phyloP scores from a whole-genome alignment of 2,329 filamentous ascomycete species.

The Cordyceps cicadae region DNA sequence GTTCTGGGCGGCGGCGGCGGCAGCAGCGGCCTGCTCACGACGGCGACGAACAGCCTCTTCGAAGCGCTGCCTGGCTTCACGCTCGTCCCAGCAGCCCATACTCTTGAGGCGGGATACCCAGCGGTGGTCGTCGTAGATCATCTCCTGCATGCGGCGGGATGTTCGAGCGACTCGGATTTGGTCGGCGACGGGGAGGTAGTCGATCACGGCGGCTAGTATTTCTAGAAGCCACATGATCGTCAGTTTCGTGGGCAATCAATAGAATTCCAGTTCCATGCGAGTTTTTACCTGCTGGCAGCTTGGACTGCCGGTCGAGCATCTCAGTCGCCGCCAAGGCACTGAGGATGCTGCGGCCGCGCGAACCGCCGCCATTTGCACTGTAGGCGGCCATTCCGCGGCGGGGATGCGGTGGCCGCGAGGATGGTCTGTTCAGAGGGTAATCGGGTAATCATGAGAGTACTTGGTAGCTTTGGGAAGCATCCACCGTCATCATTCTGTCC shows the following conservation, averaged over 20 bases:
- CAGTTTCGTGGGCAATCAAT: neutral
- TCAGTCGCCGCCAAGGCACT: constrained; percentile 71
- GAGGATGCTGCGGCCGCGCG: constrained; percentile 51
- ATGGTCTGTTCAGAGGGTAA: neutral
- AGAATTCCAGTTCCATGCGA: neutral
- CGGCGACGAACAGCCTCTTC: constrained; percentile 60
- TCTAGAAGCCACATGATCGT: constrained; percentile 42
- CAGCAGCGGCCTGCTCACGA: constrained; percentile 42
- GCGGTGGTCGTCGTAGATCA: constrained; percentile 96
- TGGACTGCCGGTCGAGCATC: constrained; percentile 69
- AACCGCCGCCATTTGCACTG: constrained; percentile 29
- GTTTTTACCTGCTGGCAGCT: constrained; percentile 66
- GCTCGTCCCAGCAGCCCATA: constrained; percentile 90
- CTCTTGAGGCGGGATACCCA: constrained; percentile 81
- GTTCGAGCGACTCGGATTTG: constrained; percentile 77
- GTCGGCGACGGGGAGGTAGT: constrained; percentile 79
- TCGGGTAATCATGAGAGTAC: neutral
- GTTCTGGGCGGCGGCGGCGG: constrained; percentile 16
- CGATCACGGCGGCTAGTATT: constrained; percentile 78
- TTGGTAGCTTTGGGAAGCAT: neutral
- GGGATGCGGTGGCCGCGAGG: neutral
- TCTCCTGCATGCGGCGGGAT: constrained; percentile 83
- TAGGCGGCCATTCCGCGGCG: constrained; percentile 33
- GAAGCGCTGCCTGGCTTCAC: constrained; percentile 70
- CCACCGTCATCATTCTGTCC: constrained; percentile 3